Evolutionary conservation across 1,139 yeast species (phyloP).

Genomic region (Suhomyces guaymorum): DNA sequence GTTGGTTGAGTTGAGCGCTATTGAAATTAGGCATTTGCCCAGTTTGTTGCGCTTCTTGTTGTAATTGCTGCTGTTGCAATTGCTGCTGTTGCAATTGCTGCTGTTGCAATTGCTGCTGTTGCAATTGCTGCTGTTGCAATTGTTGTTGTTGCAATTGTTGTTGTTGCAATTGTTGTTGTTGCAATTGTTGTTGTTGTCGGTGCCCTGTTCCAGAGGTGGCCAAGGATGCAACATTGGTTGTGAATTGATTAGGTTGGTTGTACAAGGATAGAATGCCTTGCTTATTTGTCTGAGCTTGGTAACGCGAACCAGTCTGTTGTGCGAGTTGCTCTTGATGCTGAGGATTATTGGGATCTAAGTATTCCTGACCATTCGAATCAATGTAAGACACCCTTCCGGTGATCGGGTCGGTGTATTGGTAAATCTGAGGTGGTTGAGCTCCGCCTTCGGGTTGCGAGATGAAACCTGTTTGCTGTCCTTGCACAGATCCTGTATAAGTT

Average conservation of each 20-base stretch:
- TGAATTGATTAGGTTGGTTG: constrained; percentile 34
- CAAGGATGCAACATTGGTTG: constrained; percentile 30
- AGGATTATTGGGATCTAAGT: constrained; percentile 55
- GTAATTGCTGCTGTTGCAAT: constrained; percentile 2
- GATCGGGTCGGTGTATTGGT: constrained; percentile 62
- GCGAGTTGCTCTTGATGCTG: constrained; percentile 52
- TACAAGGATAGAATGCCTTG: constrained; percentile 46
- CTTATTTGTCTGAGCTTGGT: constrained; percentile 47
- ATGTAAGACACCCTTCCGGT: constrained; percentile 62
- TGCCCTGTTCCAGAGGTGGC: constrained; percentile 18
- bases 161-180: constrained; percentile 22
- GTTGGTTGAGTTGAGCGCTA: too few relatives aligned
- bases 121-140: constrained; percentile 24
- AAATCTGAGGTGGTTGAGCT: constrained; percentile 40
- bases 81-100: constrained; percentile 16
- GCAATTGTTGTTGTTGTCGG: constrained; percentile 23
- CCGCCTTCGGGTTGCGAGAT: not conserved
- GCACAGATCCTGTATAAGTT: too few relatives aligned
- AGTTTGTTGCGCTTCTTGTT: too few relatives aligned
- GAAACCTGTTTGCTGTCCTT: too few relatives aligned
- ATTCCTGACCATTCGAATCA: constrained; percentile 61
- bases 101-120: constrained; percentile 14
- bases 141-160: constrained; percentile 21
- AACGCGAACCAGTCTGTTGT: constrained; percentile 47
- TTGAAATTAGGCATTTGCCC: too few relatives aligned